Evolutionary conservation across 345 rosid species (phyloP).

Genomic region (Punica granatum): DNA sequence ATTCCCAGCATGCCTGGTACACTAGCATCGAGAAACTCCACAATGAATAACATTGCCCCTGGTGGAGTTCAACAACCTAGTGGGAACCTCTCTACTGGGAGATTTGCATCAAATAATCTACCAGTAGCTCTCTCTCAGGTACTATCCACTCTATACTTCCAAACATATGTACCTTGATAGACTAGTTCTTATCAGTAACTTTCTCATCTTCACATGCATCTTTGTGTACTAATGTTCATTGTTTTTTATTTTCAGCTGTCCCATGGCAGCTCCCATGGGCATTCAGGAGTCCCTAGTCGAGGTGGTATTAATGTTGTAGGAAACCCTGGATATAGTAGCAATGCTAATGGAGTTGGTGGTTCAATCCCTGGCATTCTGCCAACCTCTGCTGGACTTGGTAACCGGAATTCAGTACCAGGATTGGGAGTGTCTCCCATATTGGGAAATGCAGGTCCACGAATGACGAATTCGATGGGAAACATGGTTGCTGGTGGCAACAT

Average conservation of each 20-base stretch:
- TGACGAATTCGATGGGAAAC: constrained; percentile 85
- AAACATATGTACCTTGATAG: background rate
- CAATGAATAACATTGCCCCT: constrained; percentile 63
- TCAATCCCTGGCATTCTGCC: constrained; percentile 98
- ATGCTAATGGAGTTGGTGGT: constrained; percentile 86
- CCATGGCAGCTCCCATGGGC: constrained; percentile 89
- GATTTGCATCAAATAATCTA: constrained; percentile 81
- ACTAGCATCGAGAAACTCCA: constrained; percentile 81
- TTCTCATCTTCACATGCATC: background rate
- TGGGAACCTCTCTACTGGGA: constrained; percentile 82
- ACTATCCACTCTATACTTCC: background rate
- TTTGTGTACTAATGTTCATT: background rate
- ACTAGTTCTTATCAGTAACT: background rate
- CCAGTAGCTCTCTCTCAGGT: constrained; percentile 97
- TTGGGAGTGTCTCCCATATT: constrained; percentile 85
- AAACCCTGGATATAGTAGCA: constrained; percentile 83
- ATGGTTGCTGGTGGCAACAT: constrained; percentile 89
- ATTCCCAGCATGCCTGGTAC: constrained; percentile 85
- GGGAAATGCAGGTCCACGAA: constrained; percentile 86
- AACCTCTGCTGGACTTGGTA: constrained; percentile 77
- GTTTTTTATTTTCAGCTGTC: constrained; percentile 55
- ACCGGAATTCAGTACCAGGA: constrained; percentile 72
- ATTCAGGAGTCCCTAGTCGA: constrained; percentile 82
- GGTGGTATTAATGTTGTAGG: constrained; percentile 88
- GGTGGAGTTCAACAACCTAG: constrained; percentile 87